Percentiles rank a stretch among this genome's conserved stretches.
These are phyloP conservation scores for Monilinia fructicola DNA, from an alignment of 2,329 filamentous ascomycete species.

Conservation along the genomic window DNA sequence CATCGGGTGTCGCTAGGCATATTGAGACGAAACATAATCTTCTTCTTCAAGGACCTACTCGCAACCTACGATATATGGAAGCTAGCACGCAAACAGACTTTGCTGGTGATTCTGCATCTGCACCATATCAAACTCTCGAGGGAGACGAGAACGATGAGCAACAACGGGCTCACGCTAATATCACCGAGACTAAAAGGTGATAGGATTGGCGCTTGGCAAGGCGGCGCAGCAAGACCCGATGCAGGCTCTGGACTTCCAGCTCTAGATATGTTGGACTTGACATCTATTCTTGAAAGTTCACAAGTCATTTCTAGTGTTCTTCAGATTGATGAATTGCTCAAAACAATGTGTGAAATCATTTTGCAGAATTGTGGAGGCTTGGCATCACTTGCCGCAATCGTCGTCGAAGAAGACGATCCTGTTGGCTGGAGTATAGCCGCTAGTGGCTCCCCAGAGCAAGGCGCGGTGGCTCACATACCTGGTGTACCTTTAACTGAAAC, in stretches of 20 bases:
- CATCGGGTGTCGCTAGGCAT: conserved; percentile 65
- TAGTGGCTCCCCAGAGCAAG: conserved; percentile 68
- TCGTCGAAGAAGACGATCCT: conserved; percentile 65
- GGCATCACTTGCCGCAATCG: conserved; percentile 70
- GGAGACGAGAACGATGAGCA: conserved; percentile 43
- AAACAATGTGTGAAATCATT: conserved; percentile 80
- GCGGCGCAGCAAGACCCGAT: conserved; percentile 55
- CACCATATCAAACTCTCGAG: conserved; percentile 52
- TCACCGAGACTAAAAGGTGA: conserved; percentile 55
- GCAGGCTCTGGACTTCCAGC: conserved; percentile 65
- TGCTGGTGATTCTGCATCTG: conserved; percentile 54
- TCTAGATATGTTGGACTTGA: conserved; percentile 79
- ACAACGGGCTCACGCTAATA: conserved; percentile 42
- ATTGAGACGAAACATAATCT: conserved; percentile 68
- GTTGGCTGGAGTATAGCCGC: conserved; percentile 68
- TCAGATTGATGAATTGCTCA: conserved; percentile 71
- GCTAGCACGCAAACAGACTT: conserved; percentile 70
- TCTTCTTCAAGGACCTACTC: conserved; percentile 61
- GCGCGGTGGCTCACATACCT: conserved; percentile 64
- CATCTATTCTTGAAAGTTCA: conserved; percentile 74
- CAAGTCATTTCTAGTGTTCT: conserved; percentile 79
- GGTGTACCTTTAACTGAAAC: conserved; percentile 65
- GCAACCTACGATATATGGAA: conserved; percentile 60
- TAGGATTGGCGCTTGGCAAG: conserved; percentile 62
- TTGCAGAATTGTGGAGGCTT: conserved; percentile 71